Base-by-base conservation (phyloP, 2,329 filamentous ascomycete genomes). In the Amesomyces nigricolor region DNA sequence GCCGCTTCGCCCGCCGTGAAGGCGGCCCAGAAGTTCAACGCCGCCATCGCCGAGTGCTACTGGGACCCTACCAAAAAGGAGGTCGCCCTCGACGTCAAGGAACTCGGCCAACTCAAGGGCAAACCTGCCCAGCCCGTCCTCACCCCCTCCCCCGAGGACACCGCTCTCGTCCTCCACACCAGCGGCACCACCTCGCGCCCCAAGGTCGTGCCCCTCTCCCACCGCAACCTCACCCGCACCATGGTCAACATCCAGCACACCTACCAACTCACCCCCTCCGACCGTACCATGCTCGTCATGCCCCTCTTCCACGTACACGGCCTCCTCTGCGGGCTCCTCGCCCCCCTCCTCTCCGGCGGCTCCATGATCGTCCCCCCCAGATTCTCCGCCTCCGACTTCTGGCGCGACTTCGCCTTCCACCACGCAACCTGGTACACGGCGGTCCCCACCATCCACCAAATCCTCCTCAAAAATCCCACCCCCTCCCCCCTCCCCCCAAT, bases 381-480 rank as follows among this genome's bases (percentile, higher is more conserved):
- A 66, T 95, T 95, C 78, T 92, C 88, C 4, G 89, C 90, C 8
- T 80, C 81, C 1, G 85, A 88, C 17, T 95, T 95, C 73, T 95
- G 90, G 90, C 70, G 72, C 22, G 86, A 94, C 69, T 94, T 94
- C 65, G 78, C 78, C 62, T 75, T 78, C 5, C 78, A 91, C 74
- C 78, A 83, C 61, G 90, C 89, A 26, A 95, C 89, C 69, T 95
- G 90, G 90, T 95, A 94, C 73, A 94, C 89, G 0, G 90, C 90
- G 1, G 90, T 94, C n/a, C 90, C 90, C 1, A 95, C 90, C 0
- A 95, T 95, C 68, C 90, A 95, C 71, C 89, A 94, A 67, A 92
- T 95, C 65, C 78, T 95, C 4, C 82, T 95, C 56, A 89, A 87
- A 72, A 84, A 80, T 62, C 83, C 87, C 6, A 70, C 81, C 3